Evolutionary conservation across 345 rosid genomes (phyloP), one percentile per base, ranked within the genome.

Genomic region (Gossypium sturtianum): DNA sequence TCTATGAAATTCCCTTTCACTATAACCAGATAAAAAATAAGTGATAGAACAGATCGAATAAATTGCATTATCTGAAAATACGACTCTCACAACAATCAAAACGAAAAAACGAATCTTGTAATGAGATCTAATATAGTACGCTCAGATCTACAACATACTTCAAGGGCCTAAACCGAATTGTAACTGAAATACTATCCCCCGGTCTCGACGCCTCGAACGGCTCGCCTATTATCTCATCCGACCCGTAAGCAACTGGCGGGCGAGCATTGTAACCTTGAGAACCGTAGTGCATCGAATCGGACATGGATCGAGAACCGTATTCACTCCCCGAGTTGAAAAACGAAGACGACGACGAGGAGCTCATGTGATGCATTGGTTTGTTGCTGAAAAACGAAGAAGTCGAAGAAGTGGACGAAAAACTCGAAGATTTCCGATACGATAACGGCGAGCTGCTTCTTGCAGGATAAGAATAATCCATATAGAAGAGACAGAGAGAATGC

Each of bases 101-200:
- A 34, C 41, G 48, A 77, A 41, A 66, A 53, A 67, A 56, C n/a
- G 56, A 47, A 60, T 38, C 44, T 53, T 38, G 20, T 44, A 29
- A 75, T 38, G 69, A 90, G 94, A 91, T 96, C 92, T 83, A 83
- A 71, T 73, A 80, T 60, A 61, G 8, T 23, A 29, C 61, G 49
- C 25, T 70, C 86, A 82, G 93, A 91, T 91, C 97, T 84, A 80
- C 64, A 23, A 76, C 74, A 80, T 85, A 96, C 99, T 97, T 96
- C 88, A 96, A 64, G 52, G 99, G 97, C 71, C 99, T 72, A 80
- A 96, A 96, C 73, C 99, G 93, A 84, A 96, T 90, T 78, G 99
- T 91, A 70, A 96, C 99, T 67, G 97, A 93, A 43, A 96, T 96
- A 76, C 97, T 96, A 78, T 96, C 98, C 15, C 90, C 93, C 12